Evolutionary conservation across 164 flowering plant species (phyloP).

Genomic region (Kingdonia uniflora): DNA sequence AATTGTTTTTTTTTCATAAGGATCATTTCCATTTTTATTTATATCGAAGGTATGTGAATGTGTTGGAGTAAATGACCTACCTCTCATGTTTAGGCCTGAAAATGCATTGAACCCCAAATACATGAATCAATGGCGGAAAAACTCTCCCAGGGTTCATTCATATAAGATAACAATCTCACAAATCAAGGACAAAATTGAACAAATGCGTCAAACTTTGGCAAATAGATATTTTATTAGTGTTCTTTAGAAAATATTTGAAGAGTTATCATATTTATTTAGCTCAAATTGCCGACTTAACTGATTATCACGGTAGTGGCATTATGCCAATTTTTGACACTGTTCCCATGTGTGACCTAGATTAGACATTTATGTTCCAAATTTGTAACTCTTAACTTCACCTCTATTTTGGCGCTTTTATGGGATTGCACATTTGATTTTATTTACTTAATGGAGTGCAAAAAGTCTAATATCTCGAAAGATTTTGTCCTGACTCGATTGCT

Average conservation of each 20-base stretch:
- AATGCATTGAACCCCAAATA: conserved; percentile 84
- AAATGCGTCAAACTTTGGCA: conserved; percentile 38
- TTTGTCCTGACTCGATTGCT: conserved; percentile 1
- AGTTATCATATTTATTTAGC: neutral
- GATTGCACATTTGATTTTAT: neutral
- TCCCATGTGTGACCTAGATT: neutral
- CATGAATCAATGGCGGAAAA: conserved; percentile 24
- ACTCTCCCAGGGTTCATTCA: conserved; percentile 13
- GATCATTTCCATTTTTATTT: neutral
- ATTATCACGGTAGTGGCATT: neutral
- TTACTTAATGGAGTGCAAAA: neutral
- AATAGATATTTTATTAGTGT: conserved; percentile 36
- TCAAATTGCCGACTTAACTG: no score
- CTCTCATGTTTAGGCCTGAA: conserved; percentile 30
- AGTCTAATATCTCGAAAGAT: no score
- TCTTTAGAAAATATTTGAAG: neutral
- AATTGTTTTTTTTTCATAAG: neutral
- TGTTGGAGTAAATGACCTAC: neutral
- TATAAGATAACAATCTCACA: conserved; percentile 37
- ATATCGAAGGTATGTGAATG: neutral
- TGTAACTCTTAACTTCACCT: no score
- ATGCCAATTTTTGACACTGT: neutral
- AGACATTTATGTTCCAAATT: no score
- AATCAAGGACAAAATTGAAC: conserved; percentile 45
- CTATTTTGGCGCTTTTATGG: no score